Evolutionary conservation across 208 protist genomes (phyloP), one percentile per base, ranked within the genome.

Genomic region (Trypanosomatidae sp.): DNA sequence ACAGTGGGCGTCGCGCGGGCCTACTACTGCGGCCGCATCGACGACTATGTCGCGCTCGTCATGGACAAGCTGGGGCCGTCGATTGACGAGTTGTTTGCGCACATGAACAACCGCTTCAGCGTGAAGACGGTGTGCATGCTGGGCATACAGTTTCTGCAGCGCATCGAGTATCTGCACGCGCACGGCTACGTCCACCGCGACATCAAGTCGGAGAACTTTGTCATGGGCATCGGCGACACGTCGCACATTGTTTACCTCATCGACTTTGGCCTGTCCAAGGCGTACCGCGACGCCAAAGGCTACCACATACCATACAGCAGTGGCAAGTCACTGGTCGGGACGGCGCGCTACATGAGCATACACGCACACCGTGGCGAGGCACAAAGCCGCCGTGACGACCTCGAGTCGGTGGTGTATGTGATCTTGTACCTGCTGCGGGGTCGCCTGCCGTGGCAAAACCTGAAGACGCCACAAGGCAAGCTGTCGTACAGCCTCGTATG

Each of bases 391-490:
- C 66, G 86, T 7, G 86, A 94, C 51, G 86, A 94, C 55, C 37
- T 95, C 11, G 83, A 95, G 56, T 65, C 70, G 1, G 52, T 90
- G 5, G 47, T 43, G 26, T 97, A 97, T 49, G 64, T 99, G 16
- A 63, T 99, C 13, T 84, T 99, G 48, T 99, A 99, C 63, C 98
- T 99, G 52, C 50, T 95, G n/a, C 79, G 93, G 4, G 98, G 98
- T 1, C 74, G 37, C 22, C 63, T 99, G 33, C 97, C 98, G 22
- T 99, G 97, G 98, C 78, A 90, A 40, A 80, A 80, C 7, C 62
- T 94, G 39, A 78, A 74, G 40, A 76, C 61, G 48, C 18, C 5
- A 71, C 57, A 1, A 27, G 52, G 0, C 8, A 51, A 6, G 45
- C 15, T 48, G 4, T 56, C 43, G 21, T 88, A 72, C 41, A 42